Evolutionary conservation across 2,329 filamentous ascomycete genomes (phyloP), one percentile per base, ranked within the genome.

Genomic region (Amylocarpus encephaloides): DNA sequence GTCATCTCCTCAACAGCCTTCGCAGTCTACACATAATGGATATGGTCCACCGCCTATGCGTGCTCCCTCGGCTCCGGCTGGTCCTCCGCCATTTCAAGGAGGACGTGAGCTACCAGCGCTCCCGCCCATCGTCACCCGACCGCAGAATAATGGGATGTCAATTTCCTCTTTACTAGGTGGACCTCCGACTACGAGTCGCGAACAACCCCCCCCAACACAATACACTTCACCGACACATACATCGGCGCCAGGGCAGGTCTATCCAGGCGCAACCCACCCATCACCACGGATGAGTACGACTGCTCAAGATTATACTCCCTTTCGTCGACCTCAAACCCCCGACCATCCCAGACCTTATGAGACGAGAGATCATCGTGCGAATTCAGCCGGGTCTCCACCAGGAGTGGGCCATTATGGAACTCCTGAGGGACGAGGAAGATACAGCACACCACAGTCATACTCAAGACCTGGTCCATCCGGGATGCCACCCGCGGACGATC

Each of bases 131-230:
- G 72, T 78, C 19, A 45, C 40, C 64, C 74, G 82, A 52, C 76
- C 78, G 1, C 49, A 57, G 11, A 63, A 57, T 50, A 61, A 53
- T 33, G 57, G 57, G 68, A 86, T 87, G 83, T 85, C 83, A 42
- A 86, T 87, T 66, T 85, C 82, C n/a, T 83, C 83, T 40, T 79
- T 88, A 68, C 76, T 87, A 52, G 83, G 82, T 52, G 73, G 71
- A 11, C 74, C 77, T 58, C 61, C 73, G 42, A 68, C 75, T 44
- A 70, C 69, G 49, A 60, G 68, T 36, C 67, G 67, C 64, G 73
- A 74, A 66, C 72, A 72, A 55, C 65, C 67, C 55, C 66, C 67
- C 46, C 67, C 66, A 46, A 68, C 73, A 44, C 72, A 78, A 51
- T 71, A 75, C 57, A 71, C 72, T 53, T 74, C 75, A 48, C 68